Evolutionary conservation across 768 basidiomycete genomes (phyloP).

Genomic region (Lyophyllum atratum): DNA sequence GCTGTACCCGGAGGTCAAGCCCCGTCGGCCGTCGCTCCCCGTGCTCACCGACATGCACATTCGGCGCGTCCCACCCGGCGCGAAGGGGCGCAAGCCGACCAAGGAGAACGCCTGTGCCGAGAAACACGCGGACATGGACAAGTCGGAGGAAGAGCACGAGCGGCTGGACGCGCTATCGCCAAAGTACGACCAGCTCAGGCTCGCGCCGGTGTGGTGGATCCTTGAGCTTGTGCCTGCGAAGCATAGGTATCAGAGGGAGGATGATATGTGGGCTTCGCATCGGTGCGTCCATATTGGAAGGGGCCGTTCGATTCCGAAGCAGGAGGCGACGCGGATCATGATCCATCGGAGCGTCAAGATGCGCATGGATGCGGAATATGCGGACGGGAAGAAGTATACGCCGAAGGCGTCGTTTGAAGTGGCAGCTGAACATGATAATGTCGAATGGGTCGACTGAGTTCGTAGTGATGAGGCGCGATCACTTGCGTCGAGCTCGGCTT

Average conservation of each 20-base stretch:
- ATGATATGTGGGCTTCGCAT: constrained; percentile 37
- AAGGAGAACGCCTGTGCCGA: no score
- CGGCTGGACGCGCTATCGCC: constrained; percentile 56
- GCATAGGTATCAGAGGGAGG: constrained; percentile 37
- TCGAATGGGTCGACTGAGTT: constrained; percentile 20
- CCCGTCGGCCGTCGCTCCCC: constrained; percentile 32
- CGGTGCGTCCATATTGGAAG: constrained; percentile 38
- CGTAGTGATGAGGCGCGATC: no score
- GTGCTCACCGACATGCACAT: constrained; percentile 19
- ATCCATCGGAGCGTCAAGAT: constrained; percentile 56
- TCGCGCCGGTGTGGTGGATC: constrained; percentile 60
- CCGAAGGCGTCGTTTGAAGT: constrained; percentile 22
- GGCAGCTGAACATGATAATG: constrained; percentile 6
- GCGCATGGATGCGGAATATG: constrained; percentile 52
- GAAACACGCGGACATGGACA: no score
- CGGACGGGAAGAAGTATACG: constrained; percentile 30
- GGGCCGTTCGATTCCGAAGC: constrained; percentile 41
- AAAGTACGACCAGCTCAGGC: constrained; percentile 57
- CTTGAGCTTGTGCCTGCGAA: constrained; percentile 57
- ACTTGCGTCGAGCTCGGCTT: no score
- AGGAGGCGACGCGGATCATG: constrained; percentile 39
- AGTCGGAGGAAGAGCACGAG: constrained; percentile 70
- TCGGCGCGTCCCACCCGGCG: constrained; percentile 21
- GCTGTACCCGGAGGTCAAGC: constrained; percentile 37
- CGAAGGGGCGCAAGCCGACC: no score